Evolutionary conservation across 148 eudicot species (phyloP), one percentile per base, ranked within the genome.

Genomic region (Rhododendron molle): DNA sequence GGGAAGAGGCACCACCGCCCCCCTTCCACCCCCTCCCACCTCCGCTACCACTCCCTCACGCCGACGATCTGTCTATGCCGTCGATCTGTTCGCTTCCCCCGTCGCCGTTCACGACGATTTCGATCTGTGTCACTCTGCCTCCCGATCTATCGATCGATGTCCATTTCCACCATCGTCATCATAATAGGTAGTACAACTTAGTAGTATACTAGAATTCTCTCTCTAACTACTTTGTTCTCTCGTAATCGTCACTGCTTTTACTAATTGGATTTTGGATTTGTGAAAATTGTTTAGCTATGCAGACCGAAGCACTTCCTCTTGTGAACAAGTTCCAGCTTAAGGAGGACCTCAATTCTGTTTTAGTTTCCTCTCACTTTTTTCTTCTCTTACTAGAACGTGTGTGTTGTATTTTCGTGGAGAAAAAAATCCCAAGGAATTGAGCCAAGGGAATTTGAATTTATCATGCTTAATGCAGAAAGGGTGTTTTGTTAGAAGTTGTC

Each of bases 281-380:
- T n/a, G 15, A 9, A 10, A 16, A 76, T 76, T 49, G 78, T 38
- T 34, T 90, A 93, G 96, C 96, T 87, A 93, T 93, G 94, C 96
- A 91, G 81, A 87, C 92, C 38, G 96, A 93, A 88, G 96, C 96
- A 32, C 85, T 87, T 18, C 92, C 93, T 72, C 79, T 93, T 49
- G 94, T 93, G 7, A 87, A 86, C 67, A 85, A 89, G 89, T 93
- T 93, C 83, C 83, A 92, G 85, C 94, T 93, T 36, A 81, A 73
- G 5, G 89, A 89, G 83, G 93, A 82, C 80, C 90, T 62, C 40
- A 91, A 90, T 83, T 89, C 93, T 73, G 80, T 87, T 94, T 93
- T 26, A 88, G 92, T 85, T 89, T 86, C 81, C 82, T 78, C 46
- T 54, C 50, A 81, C 81, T 54, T 38, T 26, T 38, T 30, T 2